phyloP scores from a whole-genome alignment of 192 early-diverging fungal genomes.

The Rhizophagus prolifer region DNA sequence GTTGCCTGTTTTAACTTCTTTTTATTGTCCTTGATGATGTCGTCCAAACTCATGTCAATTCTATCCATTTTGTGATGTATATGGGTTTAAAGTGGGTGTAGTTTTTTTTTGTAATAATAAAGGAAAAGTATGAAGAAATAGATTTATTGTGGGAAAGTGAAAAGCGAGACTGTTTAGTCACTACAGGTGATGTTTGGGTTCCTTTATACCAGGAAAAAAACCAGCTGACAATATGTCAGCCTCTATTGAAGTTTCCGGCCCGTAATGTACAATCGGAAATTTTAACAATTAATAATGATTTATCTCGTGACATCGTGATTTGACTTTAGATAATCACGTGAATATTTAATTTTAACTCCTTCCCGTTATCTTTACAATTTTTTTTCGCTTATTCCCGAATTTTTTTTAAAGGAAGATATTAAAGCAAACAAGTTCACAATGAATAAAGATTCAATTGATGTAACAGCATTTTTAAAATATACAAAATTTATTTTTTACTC shows the following conservation, averaged over 20 bases:
- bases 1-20: constrained; percentile 22
- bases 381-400: too few relatives aligned
- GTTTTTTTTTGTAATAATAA: not conserved
- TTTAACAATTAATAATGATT: too few relatives aligned
- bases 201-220: not conserved
- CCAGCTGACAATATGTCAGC: not conserved
- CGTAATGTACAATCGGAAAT: not conserved
- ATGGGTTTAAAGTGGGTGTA: not conserved
- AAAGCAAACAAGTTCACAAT: too few relatives aligned
- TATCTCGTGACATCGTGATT: too few relatives aligned
- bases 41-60: constrained; percentile 41
- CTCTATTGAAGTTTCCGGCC: not conserved
- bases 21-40: constrained; percentile 42
- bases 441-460: too few relatives aligned
- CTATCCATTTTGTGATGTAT: constrained; percentile 33
- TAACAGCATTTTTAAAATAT: too few relatives aligned
- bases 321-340: too few relatives aligned
- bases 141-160: not conserved
- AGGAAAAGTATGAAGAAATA: not conserved
- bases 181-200: not conserved
- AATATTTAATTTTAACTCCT: too few relatives aligned
- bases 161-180: not conserved
- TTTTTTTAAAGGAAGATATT: too few relatives aligned
- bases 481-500: too few relatives aligned
- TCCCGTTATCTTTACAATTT: too few relatives aligned